Evolutionary conservation across 805 yeast genomes (phyloP).

Genomic region (Hanseniaspora pseudoguilliermondii): DNA sequence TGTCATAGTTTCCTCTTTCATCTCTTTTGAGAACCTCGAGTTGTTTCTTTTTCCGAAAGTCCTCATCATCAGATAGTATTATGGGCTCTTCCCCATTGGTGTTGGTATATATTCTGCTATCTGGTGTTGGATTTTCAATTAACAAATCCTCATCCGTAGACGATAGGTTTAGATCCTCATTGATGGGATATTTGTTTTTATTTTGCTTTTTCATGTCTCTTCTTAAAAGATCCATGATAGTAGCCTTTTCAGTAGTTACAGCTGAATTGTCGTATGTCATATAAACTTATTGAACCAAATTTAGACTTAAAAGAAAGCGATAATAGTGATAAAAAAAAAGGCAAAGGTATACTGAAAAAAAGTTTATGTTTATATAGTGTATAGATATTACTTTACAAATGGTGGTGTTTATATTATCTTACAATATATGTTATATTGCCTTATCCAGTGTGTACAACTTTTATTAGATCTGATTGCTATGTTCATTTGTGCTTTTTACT

Average conservation of each 20-base stretch:
- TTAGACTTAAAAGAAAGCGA: too few species aligned
- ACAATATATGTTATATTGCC: too few species aligned
- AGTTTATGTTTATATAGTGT: too few species aligned
- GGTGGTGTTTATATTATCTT: too few species aligned
- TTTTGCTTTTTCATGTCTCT: slow-evolving; percentile 4
- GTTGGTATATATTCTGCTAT: neutral
- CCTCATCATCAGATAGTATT: neutral
- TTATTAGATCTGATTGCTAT: too few species aligned
- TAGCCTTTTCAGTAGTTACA: neutral
- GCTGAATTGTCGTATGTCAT: neutral
- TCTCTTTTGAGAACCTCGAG: neutral
- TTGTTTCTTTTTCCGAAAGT: neutral
- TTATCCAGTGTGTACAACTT: too few species aligned
- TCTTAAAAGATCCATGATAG: neutral
- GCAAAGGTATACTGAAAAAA: too few species aligned
- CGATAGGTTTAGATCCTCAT: neutral
- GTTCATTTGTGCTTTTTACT: too few species aligned
- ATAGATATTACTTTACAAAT: too few species aligned
- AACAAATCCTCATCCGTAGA: neutral
- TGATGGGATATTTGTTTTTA: neutral
- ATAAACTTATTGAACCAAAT: too few species aligned
- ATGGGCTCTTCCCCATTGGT: neutral
- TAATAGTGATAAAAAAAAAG: too few species aligned
- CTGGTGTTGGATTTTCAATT: neutral
- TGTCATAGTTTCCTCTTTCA: neutral